Conservation (phyloP, 2,329 filamentous ascomycete genomes). For the Fusarium euwallaceae region DNA sequence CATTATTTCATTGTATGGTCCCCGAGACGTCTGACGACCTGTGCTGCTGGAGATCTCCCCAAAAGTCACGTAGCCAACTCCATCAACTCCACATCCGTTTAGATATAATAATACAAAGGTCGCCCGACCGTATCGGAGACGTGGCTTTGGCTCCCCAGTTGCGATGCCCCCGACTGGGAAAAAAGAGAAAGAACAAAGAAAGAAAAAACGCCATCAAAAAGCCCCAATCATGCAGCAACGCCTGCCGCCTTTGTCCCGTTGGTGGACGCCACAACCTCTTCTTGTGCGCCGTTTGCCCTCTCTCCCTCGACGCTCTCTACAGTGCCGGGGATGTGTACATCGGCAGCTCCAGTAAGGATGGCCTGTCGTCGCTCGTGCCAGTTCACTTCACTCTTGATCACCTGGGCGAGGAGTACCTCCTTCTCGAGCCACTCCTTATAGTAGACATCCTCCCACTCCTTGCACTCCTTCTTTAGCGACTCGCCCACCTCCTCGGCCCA, state of each 20-base stretch:
- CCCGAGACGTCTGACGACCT: constrained; percentile 12
- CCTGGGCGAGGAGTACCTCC: constrained; percentile 81
- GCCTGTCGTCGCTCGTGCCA: constrained; percentile 71
- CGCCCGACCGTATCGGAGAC: neutral
- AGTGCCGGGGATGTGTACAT: constrained; percentile 57
- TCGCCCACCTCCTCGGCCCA: constrained; percentile 80
- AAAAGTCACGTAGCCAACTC: constrained; percentile 39
- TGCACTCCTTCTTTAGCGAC: constrained; percentile 73
- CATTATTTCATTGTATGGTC: constrained; percentile 27
- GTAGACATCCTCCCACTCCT: constrained; percentile 74
- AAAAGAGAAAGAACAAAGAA: neutral
- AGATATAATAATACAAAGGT: constrained; percentile 38
- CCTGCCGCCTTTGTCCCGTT: constrained; percentile 24
- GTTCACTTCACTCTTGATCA: constrained; percentile 75
- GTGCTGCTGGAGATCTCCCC: constrained; percentile 13
- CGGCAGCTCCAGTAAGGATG: constrained; percentile 63
- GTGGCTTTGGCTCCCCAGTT: neutral
- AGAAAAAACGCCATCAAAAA: neutral
- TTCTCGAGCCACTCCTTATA: constrained; percentile 84
- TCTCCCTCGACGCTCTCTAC: constrained; percentile 48
- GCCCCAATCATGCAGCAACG: constrained; percentile 10
- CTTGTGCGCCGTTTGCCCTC: constrained; percentile 41
- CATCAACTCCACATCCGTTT: constrained; percentile 42
- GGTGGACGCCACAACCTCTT: constrained; percentile 12
- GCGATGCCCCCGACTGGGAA: neutral